These are phyloP conservation scores for Aspergillus versicolor DNA, from an alignment of 2,329 filamentous ascomycete species.

Conservation along the genomic window DNA sequence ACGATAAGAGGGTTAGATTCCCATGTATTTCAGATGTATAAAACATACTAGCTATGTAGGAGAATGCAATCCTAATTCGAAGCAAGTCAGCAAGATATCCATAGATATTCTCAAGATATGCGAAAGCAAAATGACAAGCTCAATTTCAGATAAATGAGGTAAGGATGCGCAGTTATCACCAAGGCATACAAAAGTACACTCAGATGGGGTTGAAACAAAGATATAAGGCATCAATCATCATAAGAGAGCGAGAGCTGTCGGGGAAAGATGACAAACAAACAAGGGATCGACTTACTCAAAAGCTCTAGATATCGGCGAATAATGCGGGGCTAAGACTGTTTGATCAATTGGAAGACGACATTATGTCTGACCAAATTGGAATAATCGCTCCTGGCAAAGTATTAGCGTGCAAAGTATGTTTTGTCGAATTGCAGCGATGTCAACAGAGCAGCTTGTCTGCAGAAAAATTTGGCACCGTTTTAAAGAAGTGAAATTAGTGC, in stretches of 20 bases:
- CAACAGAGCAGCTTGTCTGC: conserved; percentile 1
- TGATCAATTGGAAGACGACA: neutral
- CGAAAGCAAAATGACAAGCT: neutral
- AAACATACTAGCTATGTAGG: neutral
- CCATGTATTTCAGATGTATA: neutral
- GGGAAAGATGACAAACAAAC: neutral
- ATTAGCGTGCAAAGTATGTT: neutral
- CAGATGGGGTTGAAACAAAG: conserved; percentile 44
- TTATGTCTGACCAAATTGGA: neutral
- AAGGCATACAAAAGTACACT: conserved; percentile 28
- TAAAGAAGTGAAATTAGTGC: conserved; percentile 21
- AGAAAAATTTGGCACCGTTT: conserved; percentile 18
- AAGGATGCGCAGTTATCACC: conserved; percentile 31
- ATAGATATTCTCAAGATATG: neutral
- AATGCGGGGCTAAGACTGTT: neutral
- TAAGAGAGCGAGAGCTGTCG: conserved; percentile 3
- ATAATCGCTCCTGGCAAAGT: too few species aligned
- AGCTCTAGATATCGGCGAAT: neutral
- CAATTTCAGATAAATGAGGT: conserved; percentile 22
- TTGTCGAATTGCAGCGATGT: neutral
- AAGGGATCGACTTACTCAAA: conserved; percentile 12
- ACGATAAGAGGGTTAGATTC: neutral
- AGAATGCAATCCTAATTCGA: neutral
- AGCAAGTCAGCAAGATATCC: conserved; percentile 9
- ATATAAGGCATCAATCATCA: conserved; percentile 37